Percentiles rank a stretch among this genome's conserved stretches.
Evolutionary conservation across 208 protist species (phyloP).

Genomic region (Wallacemonas sp.): DNA sequence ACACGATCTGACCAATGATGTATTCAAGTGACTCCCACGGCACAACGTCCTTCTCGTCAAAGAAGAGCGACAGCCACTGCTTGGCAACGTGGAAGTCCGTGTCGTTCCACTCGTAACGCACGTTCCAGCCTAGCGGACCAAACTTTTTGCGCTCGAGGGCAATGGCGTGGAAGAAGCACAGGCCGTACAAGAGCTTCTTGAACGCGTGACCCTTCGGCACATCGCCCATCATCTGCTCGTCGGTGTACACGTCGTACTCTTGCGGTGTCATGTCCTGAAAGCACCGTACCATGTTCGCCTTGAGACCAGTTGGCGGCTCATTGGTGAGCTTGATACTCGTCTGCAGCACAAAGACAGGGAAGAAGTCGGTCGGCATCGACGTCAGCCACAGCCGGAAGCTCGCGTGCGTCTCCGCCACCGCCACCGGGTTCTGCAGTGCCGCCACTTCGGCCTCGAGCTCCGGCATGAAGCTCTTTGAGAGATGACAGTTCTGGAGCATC

Average conservation of each 20-base stretch:
- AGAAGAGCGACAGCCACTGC: slow-evolving; percentile 95
- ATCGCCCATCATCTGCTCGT: slow-evolving; percentile 45
- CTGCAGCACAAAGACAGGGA: slow-evolving; percentile 97
- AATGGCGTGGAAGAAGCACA: slow-evolving; percentile 98
- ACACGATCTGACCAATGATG: slow-evolving; percentile 98
- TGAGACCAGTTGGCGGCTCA: slow-evolving; percentile 96
- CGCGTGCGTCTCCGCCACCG: slow-evolving; percentile 50
- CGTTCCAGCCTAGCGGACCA: slow-evolving; percentile 97
- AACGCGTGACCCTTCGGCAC: slow-evolving; percentile 76
- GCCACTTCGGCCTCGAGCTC: slow-evolving; percentile 93
- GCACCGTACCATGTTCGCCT: slow-evolving; percentile 96
- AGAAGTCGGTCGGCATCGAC: slow-evolving; percentile 97
- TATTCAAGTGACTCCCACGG: slow-evolving; percentile 97
- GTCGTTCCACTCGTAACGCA: slow-evolving; percentile 98
- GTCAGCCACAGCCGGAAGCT: slow-evolving; percentile 98
- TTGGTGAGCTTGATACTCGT: slow-evolving; percentile 98
- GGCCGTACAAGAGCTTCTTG: slow-evolving; percentile 95
- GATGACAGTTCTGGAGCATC: slow-evolving; percentile 97
- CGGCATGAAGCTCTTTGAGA: slow-evolving; percentile 96
- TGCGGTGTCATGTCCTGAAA: slow-evolving; percentile 85
- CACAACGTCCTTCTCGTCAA: slow-evolving; percentile 94
- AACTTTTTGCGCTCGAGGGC: slow-evolving; percentile 96
- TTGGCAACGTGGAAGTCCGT: slow-evolving; percentile 96
- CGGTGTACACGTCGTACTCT: slow-evolving; percentile 76
- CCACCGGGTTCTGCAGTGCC: slow-evolving; percentile 38